phyloP scores from a whole-genome alignment of 495 filamentous ascomycete species.

The Chaetomium fimeti region DNA sequence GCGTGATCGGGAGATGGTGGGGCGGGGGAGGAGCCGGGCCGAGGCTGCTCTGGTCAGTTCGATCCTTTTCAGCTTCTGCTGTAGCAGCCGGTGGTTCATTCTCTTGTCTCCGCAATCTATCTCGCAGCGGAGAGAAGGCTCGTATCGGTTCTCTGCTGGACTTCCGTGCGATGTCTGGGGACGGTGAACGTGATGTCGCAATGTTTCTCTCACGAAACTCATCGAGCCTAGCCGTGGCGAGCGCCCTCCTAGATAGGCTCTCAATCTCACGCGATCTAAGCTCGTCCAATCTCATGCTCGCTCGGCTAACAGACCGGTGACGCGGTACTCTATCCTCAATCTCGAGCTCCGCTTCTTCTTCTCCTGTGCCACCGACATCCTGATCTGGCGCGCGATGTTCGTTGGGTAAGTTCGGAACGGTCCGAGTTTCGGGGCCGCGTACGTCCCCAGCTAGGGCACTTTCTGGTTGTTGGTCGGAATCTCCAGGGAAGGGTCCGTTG shows the following conservation, averaged over 20 bases:
- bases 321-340: slow-evolving; percentile 10
- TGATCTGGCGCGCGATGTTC: slow-evolving; percentile 2
- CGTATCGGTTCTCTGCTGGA: slow-evolving; percentile 28
- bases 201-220: slow-evolving; percentile 57
- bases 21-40: background rate
- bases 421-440: slow-evolving; percentile 56
- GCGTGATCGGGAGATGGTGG: background rate
- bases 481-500: slow-evolving; percentile 12
- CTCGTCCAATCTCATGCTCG: slow-evolving; percentile 51
- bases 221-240: slow-evolving; percentile 58
- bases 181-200: slow-evolving; percentile 39
- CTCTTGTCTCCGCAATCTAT: slow-evolving; percentile 36
- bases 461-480: background rate
- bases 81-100: slow-evolving; percentile 12
- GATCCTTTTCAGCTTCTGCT: background rate
- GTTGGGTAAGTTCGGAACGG: slow-evolving; percentile 24
- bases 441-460: slow-evolving; percentile 34
- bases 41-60: slow-evolving; percentile 1
- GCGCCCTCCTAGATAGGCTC: slow-evolving; percentile 55
- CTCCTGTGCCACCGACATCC: background rate
- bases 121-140: slow-evolving; percentile 27
- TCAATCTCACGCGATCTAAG: slow-evolving; percentile 60
- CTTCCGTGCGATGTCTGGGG: slow-evolving; percentile 34
- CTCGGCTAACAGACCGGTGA: slow-evolving; percentile 26
- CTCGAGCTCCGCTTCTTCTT: slow-evolving; percentile 1